Base-by-base conservation (phyloP, 2,329 filamentous ascomycete species). In the Juglanconis sp. region DNA sequence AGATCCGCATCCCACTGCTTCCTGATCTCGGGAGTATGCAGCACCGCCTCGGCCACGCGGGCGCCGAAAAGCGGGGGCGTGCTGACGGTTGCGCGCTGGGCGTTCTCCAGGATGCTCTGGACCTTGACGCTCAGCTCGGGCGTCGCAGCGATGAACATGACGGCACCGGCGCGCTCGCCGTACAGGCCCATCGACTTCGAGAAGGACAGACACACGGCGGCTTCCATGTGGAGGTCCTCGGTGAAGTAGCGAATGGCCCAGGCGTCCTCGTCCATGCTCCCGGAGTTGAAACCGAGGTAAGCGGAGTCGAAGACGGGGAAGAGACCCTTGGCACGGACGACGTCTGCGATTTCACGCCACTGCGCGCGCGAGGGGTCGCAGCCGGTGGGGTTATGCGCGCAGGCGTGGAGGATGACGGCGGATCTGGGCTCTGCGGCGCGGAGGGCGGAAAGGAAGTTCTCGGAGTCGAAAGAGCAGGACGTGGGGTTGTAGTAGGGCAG, bases 191-290 rank as follows among this genome's bases (percentile, higher is more conserved):
- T 84, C 69, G 80, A 85, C 74, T 87, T 87, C 2, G 85, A 82
- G 65, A 87, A 87, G 0, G 84, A 87, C 68, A 85, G 77, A 53
- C 82, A 82, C 3, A 87, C 73, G 55, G 81, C 79, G 4, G 83
- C 76, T 69, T 87, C 83, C 59, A 79, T 68, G 1, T 67, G 67
- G 7, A 74, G 65, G 32, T 71, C 69, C 13, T 73, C 69, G 15
- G 73, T 65, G 44, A 73, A 72, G 56, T 69, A 60, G 9, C 68
- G 66, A 36, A 73, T 67, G 1, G 70, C 65, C 65, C 67, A 72
- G 24, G 69, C 68, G 63, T 73, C 71, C 44, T 67, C 63, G 58
- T 71, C 69, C 9, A 71, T 58, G 17, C 58, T 62, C 6, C 71
- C 71, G 9, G 69, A 69, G 53, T 66, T 68, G 63, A 73, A 71